Percentiles rank a stretch among this genome's conserved stretches.
Conservation (phyloP, 768 basidiomycete species). For the Multifurca ochricompacta region DNA sequence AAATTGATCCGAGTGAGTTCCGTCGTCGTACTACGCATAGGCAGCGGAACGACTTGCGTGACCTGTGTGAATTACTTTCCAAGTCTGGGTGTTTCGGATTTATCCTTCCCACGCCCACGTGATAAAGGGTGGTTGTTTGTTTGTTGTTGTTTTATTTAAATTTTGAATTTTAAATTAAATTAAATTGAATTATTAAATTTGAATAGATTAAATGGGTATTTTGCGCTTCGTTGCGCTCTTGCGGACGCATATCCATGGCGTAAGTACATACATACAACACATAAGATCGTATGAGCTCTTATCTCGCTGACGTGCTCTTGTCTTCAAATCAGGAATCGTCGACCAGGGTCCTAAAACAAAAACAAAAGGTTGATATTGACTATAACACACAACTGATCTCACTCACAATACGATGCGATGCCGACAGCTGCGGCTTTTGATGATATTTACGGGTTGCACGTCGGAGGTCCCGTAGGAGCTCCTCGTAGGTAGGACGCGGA, state of each 20-base stretch:
- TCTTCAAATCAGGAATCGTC: constrained; percentile 15
- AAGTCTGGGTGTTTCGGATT: background rate
- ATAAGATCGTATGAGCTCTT: background rate
- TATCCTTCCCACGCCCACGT: background rate
- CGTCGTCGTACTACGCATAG: background rate
- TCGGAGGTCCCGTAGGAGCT: constrained; percentile 16
- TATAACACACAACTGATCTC: background rate
- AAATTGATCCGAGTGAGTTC: background rate
- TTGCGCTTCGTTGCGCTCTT: background rate
- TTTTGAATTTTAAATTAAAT: too few species aligned
- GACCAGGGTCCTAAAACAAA: constrained; percentile 5
- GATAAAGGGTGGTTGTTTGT: too few species aligned
- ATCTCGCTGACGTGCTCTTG: background rate
- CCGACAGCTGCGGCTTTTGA: constrained; percentile 20
- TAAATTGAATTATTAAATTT: background rate
- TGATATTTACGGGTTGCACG: constrained; percentile 17
- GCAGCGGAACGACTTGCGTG: background rate
- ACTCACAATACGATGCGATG: constrained; percentile 20
- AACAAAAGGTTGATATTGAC: background rate
- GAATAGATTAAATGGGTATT: background rate
- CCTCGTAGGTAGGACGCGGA: constrained; percentile 15
- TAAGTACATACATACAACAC: constrained; percentile 5
- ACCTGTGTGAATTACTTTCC: background rate
- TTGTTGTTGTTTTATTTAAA: too few species aligned
- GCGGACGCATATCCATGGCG: background rate